A percentile compares a stretch with the other conserved stretches of the same genome.
These are phyloP conservation scores for Alternaria metachromatica DNA, from an alignment of 2,329 filamentous ascomycete species.

Conservation along the genomic window DNA sequence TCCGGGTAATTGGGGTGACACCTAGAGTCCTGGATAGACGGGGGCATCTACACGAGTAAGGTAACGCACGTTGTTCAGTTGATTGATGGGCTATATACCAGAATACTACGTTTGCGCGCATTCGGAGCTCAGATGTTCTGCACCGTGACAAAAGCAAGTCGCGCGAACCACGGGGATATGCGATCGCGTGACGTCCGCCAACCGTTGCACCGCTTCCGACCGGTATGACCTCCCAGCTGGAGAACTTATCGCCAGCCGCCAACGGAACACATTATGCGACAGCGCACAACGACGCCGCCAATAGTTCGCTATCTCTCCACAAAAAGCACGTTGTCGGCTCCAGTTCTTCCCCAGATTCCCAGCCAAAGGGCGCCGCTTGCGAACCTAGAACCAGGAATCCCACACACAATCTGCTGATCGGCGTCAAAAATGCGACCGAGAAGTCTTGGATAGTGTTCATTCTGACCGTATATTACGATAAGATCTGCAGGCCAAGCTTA, in stretches of 20 bases:
- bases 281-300: not conserved
- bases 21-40: not conserved
- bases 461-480: not conserved
- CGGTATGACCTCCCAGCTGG: not conserved
- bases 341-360: conserved; percentile 8
- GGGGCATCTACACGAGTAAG: not conserved
- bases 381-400: not conserved
- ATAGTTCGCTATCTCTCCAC: not conserved
- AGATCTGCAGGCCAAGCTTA: conserved; percentile 20
- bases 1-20: not conserved
- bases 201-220: conserved; percentile 6
- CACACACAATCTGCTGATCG: not conserved
- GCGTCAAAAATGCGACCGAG: conserved; percentile 7
- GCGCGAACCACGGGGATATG: not conserved
- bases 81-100: not conserved
- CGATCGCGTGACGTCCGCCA: not conserved
- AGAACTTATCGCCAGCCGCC: not conserved
- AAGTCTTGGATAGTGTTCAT: conserved; percentile 6
- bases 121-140: not conserved
- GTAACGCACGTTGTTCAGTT: conserved; percentile 2
- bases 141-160: not conserved
- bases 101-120: not conserved
- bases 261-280: not conserved
- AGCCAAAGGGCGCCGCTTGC: not conserved
- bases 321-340: conserved; percentile 2